Base-by-base conservation (phyloP, 176 grass and related monocot genomes). In the Saccharum officinarum region DNA sequence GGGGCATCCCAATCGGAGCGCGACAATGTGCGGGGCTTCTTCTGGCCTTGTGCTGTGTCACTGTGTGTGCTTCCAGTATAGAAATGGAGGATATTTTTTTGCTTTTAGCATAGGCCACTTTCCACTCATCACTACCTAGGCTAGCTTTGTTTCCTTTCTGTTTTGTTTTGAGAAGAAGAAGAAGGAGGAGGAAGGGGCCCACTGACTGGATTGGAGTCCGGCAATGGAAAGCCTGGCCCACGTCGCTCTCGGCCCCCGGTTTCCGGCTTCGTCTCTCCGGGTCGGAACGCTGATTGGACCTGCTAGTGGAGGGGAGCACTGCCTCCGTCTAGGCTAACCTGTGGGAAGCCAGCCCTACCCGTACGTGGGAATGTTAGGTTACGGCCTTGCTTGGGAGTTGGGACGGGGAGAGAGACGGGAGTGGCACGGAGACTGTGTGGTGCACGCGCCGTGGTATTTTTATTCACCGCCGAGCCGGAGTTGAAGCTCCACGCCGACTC, bases 301-400 rank as follows among this genome's bases (percentile, higher is more conserved):
- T 31, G 55, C 52, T 77, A 77, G 70, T 68, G 71, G 26, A 71
- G 59, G 38, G 47, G 28, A 11, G 52, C 52, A 55, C 52, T 54
- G 18, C 34, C 33, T 33, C 33, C 34, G 34, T 36, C 34, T 36
- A 36, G 34, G 34, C 33, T 33, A 33, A 33, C 34, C 49, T 50
- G 47, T 55, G 17, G 5, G 49, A 59, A 59, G 55, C 20, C 55
- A 59, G 55, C 55, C 55, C 20, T 59, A 59, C 54, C 1, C 6
- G 54, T 55, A 64, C 17, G 70, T 75, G 85, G 76, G 28, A 62
- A 87, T 84, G 85, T 87, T 87, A 87, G 89, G 89, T 87, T 73
- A 49, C 5, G 41, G 69, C 59, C 47, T 23, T 76, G 47, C 37
- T 9, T 40, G 7, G 38, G 38, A 39, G 7, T 40, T 1, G 34